Base-by-base conservation (phyloP, 768 basidiomycete species). In the Boletus pseudo-olivaceus region DNA sequence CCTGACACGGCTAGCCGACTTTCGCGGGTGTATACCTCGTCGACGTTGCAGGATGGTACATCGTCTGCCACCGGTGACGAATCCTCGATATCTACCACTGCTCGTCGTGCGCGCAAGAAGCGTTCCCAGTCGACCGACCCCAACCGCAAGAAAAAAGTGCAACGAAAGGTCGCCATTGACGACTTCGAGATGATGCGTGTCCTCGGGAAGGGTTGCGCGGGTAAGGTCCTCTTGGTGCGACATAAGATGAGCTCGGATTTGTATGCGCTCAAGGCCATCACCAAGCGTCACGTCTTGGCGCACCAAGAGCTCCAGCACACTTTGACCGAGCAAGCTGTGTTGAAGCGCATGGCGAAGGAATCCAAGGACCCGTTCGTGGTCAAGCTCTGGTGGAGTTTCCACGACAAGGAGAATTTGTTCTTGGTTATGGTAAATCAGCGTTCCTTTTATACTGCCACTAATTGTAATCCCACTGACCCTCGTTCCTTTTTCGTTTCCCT, bases 161-260 rank as follows among this genome's bases (percentile, higher is more conserved):
- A 82, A 53, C 80, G 83, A 49, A 92, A 93, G 71, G 88, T 93
- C 33, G 75, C 77, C 41, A 81, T 98, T 54, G 82, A 92, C 60
- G 94, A 98, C 74, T 99, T 99, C 68, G 93, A 98, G 75, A 91
- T 98, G 84, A 85, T 98, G 80, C 83, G 93, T 15, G 96, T 98
- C 32, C 76, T 99, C 12, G 97, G 97, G 17, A 97, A 94, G 73
- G 97, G 97, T 1, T 98, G 95, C 66, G 96, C 97, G 5, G 97
- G 96, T 45, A 97, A 98, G 71, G 96, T 98, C 17, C 73, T 98
- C 38, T 82, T 98, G 51, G 96, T 98, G 45, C 82, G 84, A 62
- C 85, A 96, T 64, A 89, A 88, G 73, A 73, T 74, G 20, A 83
- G 85, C 27, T 60, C 79, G 43, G 83, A 85, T 51, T 72, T 97